Evolutionary conservation across 495 filamentous ascomycete genomes (phyloP), one percentile per base, ranked within the genome.

Genomic region (Neurospora sp.): DNA sequence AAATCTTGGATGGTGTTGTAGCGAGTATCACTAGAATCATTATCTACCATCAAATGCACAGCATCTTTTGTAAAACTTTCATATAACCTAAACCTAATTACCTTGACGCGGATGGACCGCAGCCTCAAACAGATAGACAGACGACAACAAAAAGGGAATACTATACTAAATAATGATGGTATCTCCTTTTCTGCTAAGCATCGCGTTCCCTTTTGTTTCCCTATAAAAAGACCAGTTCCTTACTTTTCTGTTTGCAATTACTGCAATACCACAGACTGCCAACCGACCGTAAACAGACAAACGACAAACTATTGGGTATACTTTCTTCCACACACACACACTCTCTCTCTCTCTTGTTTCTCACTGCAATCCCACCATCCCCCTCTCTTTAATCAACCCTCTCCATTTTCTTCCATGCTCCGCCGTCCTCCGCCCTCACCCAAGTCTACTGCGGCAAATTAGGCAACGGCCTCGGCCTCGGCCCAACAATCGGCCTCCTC

Each of bases 401-500:
- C 54, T 62, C 23, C 27, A 16, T 18, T 8, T 62, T 62, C 54
- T 16, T 62, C 54, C 54, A 62, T 16, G 27, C 27, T 8, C 54
- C 54, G 14, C 18, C 54, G 14, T 62, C 54, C 54, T 31, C 54
- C 27, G 27, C 3, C 54, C 14, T 62, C 54, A 2, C 54, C 54
- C 54, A 62, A 31, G 23, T 62, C 71, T 62, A 78, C 75, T 74
- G 62, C 77, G 80, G 73, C 77, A 72, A 74, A 73, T 77, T 49
- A 72, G 87, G 91, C 46, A 90, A 84, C 70, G 92, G 92, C 75
- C 93, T 84, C 70, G 92, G 92, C 75, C 93, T 84, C 7, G 93
- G 93, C 40, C 85, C 85, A 44, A 94, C 92, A 80, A 97, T 94
- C 84, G 94, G 93, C 74, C 93, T 88, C 78, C 92, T 85, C 3